phyloP scores from a whole-genome alignment of 345 rosid genomes.

The Gossypium bickii region DNA sequence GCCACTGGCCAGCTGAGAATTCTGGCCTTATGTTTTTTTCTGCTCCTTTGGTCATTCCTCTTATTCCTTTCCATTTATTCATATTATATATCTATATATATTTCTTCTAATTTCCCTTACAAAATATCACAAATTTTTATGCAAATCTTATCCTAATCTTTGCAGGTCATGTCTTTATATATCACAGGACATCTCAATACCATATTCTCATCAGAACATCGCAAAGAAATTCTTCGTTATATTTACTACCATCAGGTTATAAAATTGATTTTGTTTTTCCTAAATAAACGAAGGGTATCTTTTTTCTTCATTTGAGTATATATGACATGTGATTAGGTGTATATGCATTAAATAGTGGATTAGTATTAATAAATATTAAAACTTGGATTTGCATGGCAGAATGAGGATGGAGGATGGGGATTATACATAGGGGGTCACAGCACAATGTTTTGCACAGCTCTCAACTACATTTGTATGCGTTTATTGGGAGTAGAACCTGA shows the following conservation, averaged over 20 bases:
- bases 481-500: constrained; percentile 42
- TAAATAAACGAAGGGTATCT: no score
- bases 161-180: constrained; percentile 35
- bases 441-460: constrained; percentile 40
- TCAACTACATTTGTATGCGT: constrained; percentile 47
- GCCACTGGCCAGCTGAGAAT: constrained; percentile 65
- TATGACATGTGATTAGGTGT: no score
- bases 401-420: constrained; percentile 60
- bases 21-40: constrained; percentile 52
- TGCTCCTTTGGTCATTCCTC: constrained; percentile 39
- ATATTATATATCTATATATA: no score
- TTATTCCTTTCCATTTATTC: constrained; percentile 7
- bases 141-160: neutral
- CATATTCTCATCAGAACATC: constrained; percentile 33
- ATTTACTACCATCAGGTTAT: constrained; percentile 41
- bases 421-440: constrained; percentile 48
- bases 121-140: no score
- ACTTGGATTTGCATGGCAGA: constrained; percentile 15
- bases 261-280: neutral
- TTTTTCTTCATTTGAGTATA: neutral
- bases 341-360: no score
- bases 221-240: constrained; percentile 44
- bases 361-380: no score
- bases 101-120: no score
- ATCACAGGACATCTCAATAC: constrained; percentile 39